Evolutionary conservation across 2,329 filamentous ascomycete genomes (phyloP).

Genomic region (Aureobasidium sp.): DNA sequence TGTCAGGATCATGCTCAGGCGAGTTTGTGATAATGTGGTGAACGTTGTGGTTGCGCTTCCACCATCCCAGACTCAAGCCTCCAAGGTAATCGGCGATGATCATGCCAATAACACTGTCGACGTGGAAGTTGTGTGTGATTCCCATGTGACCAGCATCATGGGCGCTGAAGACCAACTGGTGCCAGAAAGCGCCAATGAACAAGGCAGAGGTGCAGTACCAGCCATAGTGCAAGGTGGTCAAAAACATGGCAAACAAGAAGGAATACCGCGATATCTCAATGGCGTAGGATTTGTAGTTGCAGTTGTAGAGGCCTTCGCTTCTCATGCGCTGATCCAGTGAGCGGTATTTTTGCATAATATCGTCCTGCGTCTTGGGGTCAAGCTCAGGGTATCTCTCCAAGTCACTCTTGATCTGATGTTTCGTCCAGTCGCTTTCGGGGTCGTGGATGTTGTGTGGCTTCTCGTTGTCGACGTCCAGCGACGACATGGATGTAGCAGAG

Average conservation of each 20-base stretch:
- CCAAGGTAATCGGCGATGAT: slow-evolving; percentile 84
- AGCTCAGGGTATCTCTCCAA: slow-evolving; percentile 72
- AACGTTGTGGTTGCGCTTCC: slow-evolving; percentile 38
- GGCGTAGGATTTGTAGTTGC: slow-evolving; percentile 74
- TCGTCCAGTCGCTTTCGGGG: slow-evolving; percentile 61
- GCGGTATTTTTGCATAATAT: slow-evolving; percentile 77
- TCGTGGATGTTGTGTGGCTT: slow-evolving; percentile 33
- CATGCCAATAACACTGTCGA: slow-evolving; percentile 81
- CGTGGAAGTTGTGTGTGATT: slow-evolving; percentile 83
- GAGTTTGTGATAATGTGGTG: slow-evolving; percentile 63
- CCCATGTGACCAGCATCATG: slow-evolving; percentile 97
- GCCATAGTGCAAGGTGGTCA: slow-evolving; percentile 40
- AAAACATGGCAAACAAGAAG: slow-evolving; percentile 55
- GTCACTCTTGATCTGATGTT: slow-evolving; percentile 68
- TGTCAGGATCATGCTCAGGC: slow-evolving; percentile 91
- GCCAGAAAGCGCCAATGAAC: slow-evolving; percentile 80
- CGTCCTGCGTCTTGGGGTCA: slow-evolving; percentile 64
- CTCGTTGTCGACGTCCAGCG: slow-evolving; percentile 37
- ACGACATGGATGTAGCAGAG: slow-evolving; percentile 56
- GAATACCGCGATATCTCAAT: slow-evolving; percentile 68
- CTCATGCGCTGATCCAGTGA: slow-evolving; percentile 63
- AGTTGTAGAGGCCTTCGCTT: slow-evolving; percentile 71
- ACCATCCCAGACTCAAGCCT: slow-evolving; percentile 89
- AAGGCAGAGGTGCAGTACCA: slow-evolving; percentile 57
- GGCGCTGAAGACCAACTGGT: slow-evolving; percentile 87